phyloP scores from a whole-genome alignment of 1,284 basidiomycete species.

The Cutaneotrichosporon spelunceum region DNA sequence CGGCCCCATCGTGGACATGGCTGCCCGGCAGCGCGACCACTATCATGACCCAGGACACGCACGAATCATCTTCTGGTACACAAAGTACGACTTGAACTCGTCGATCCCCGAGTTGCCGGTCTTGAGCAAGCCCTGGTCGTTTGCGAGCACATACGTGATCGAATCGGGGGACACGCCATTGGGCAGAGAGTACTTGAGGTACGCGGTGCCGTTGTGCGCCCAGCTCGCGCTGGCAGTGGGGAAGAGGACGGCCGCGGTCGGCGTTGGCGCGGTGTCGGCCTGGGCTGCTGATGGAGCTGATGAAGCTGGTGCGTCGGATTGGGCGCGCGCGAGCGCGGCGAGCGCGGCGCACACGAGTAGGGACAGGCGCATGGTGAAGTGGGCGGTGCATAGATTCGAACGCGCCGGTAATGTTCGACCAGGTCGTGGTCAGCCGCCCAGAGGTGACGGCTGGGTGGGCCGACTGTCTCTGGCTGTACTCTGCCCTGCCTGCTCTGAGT shows the following conservation, averaged over 20 bases:
- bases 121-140: background rate
- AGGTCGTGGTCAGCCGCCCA: no score
- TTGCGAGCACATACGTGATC: background rate
- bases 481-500: no score
- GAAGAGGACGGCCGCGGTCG: background rate
- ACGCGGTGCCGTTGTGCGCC: slow-evolving; percentile 8
- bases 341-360: background rate
- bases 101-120: background rate
- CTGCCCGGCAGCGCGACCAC: background rate
- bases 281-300: background rate
- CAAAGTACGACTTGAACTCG: background rate
- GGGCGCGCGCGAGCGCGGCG: background rate
- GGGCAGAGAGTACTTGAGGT: slow-evolving; percentile 4
- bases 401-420: no score
- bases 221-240: background rate
- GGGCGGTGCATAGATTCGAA: no score
- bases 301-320: background rate
- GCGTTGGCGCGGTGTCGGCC: background rate
- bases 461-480: no score
- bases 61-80: background rate
- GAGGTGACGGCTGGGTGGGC: no score
- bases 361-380: background rate
- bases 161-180: background rate
- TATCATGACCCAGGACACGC: no score
- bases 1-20: background rate